A percentile compares a stretch with the other conserved stretches of the same genome.
These are phyloP conservation scores for Aspergillus puulaauensis DNA, from an alignment of 2,329 filamentous ascomycete species.

Conservation along the genomic window DNA sequence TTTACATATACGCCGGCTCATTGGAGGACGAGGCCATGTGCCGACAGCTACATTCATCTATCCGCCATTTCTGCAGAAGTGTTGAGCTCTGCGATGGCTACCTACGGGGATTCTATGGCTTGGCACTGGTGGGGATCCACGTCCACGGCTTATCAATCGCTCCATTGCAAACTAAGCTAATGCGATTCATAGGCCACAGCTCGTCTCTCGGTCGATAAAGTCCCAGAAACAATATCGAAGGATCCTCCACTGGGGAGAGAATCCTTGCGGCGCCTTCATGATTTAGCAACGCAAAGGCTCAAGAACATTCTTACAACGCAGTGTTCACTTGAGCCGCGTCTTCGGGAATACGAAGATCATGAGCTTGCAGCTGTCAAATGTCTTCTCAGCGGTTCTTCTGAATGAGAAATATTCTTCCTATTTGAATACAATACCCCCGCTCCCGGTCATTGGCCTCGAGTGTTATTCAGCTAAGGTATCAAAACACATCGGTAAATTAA, in stretches of 20 bases:
- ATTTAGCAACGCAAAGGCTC: slow-evolving; percentile 38
- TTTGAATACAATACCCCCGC: too few species aligned
- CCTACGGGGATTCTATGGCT: slow-evolving; percentile 85
- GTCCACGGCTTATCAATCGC: neutral
- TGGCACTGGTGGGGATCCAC: slow-evolving; percentile 66
- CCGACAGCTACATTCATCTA: slow-evolving; percentile 65
- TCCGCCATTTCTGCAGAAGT: slow-evolving; percentile 85
- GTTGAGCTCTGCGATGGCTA: slow-evolving; percentile 94
- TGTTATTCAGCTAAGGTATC: too few species aligned
- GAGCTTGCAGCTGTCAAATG: slow-evolving; percentile 45
- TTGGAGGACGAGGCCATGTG: slow-evolving; percentile 36
- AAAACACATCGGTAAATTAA: too few species aligned
- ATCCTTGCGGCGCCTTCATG: slow-evolving; percentile 33
- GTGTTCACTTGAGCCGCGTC: slow-evolving; percentile 25
- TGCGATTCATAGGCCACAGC: slow-evolving; percentile 26
- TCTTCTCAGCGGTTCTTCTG: slow-evolving; percentile 32
- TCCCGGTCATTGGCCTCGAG: too few species aligned
- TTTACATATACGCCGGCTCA: slow-evolving; percentile 62
- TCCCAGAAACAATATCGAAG: slow-evolving; percentile 9
- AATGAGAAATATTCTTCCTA: neutral
- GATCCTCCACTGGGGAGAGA: slow-evolving; percentile 21
- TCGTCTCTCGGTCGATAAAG: slow-evolving; percentile 22
- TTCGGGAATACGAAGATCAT: slow-evolving; percentile 33
- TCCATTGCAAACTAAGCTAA: neutral
- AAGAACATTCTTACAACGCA: slow-evolving; percentile 37